Conservation (phyloP, 805 yeast species). For the Cyberlindnera subsufficiens region DNA sequence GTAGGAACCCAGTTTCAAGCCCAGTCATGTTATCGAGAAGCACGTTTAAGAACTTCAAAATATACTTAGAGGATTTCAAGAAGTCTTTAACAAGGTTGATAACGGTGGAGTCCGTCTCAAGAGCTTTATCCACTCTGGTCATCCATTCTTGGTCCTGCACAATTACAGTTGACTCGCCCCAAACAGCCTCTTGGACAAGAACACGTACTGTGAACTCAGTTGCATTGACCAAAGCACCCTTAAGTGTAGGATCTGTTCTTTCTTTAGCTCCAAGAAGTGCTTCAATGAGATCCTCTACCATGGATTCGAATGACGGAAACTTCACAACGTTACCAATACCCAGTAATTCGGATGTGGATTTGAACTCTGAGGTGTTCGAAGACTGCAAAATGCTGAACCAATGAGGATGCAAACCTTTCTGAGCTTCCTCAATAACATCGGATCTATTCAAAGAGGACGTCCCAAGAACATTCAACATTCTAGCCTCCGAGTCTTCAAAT, state of each 20-base stretch:
- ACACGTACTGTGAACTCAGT: conserved; percentile 50
- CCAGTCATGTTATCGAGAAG: conserved; percentile 30
- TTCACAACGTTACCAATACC: conserved; percentile 31
- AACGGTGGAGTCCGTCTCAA: conserved; percentile 55
- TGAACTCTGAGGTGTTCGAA: conserved; percentile 36
- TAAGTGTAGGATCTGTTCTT: conserved; percentile 24
- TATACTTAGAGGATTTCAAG: conserved; percentile 15
- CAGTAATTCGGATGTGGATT: conserved; percentile 37
- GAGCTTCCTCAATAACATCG: conserved; percentile 76
- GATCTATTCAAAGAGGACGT: conserved; percentile 50
- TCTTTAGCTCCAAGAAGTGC: conserved; percentile 22
- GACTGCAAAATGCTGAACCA: conserved; percentile 59
- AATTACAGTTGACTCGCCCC: conserved; percentile 47
- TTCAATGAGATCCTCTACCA: conserved; percentile 27
- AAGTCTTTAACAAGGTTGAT: conserved; percentile 23
- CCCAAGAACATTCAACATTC: conserved; percentile 65
- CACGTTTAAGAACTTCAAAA: background rate
- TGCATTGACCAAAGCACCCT: conserved; percentile 33
- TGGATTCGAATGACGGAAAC: conserved; percentile 51
- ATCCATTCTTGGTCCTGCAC: conserved; percentile 73
- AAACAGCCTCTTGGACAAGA: conserved; percentile 59
- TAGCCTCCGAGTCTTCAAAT: conserved; percentile 60
- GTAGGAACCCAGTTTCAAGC: conserved; percentile 12
- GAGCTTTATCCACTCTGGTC: conserved; percentile 59
- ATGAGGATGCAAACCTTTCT: conserved; percentile 75